Base-by-base conservation (phyloP, 1,139 yeast genomes). In the Lodderomyces elongisporus region DNA sequence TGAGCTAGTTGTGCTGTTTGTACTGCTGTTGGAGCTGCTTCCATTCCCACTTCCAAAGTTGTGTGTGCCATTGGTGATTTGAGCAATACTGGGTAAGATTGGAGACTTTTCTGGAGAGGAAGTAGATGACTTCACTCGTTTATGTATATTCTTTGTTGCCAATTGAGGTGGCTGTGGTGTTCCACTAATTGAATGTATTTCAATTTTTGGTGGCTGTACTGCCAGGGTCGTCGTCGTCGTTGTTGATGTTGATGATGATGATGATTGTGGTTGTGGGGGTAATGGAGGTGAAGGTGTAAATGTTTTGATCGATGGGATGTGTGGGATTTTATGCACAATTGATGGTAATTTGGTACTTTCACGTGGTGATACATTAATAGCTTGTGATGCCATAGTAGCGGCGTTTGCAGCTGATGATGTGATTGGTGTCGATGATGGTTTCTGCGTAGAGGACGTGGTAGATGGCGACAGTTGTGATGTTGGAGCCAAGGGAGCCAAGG, bases 381-480 rank as follows among this genome's bases (percentile, higher is more conserved):
- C 35, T 20, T 43, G 46, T 2, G 42, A 38, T 12, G 46, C 46
- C 18, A 38, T 36, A 8, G 37, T 34, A 14, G 46, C 46, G 17
- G 41, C 37, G 25, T 37, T 38, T 7, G 41, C 46, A 8, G 45
- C 45, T 17, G 43, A 31, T 9, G 45, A 40, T 2, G 43, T 43
- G 16, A 41, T 39, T 10, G 46, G 46, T 4, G 36, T 39, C 13
- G 32, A 24, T 6, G 44, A 40, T 9, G 46, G 42, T 26, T 40
- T 37, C 8, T 30, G 23, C 7, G 34, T n/a, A 12, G 30, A 25
- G 9, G 35, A 22, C 13, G 25, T 34, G n/a, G n/a, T n/a, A n/a
- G n/a, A n/a, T n/a, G n/a, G n/a, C n/a, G n/a, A n/a, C n/a, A n/a
- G 36, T 28, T 20, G 22, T 20, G 22, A 20, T 20, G 7, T 20